Conservation (phyloP, 805 yeast species). For the Yarrowia sp. region DNA sequence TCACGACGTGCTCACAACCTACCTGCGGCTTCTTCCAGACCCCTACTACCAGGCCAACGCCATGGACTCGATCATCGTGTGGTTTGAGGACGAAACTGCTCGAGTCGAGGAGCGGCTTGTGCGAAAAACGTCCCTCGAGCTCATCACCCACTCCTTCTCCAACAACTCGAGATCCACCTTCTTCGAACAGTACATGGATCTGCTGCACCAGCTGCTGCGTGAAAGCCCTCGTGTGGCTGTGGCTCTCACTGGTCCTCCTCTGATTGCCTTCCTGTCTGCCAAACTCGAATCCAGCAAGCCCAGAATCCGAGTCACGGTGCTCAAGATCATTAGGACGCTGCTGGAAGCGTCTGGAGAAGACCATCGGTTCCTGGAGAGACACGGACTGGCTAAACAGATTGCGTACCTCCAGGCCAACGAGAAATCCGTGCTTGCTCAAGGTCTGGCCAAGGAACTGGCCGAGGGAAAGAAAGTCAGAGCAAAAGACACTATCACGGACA, state of each 20-base stretch:
- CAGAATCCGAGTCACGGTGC: slow-evolving; percentile 12
- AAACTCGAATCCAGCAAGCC: slow-evolving; percentile 32
- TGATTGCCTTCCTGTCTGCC: slow-evolving; percentile 14
- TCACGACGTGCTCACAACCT: slow-evolving; percentile 52
- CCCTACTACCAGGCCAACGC: slow-evolving; percentile 67
- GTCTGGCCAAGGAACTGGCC: slow-evolving; percentile 32
- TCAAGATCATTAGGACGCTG: slow-evolving; percentile 21
- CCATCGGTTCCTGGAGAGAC: slow-evolving; percentile 11
- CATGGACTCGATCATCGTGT: slow-evolving; percentile 56
- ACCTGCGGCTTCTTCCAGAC: slow-evolving; percentile 56
- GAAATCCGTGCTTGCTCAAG: slow-evolving; percentile 28
- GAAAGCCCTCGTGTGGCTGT: slow-evolving; percentile 6
- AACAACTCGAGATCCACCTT: slow-evolving; percentile 8
- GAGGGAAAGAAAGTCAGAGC: background rate
- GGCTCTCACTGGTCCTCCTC: slow-evolving; percentile 15
- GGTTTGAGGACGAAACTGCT: slow-evolving; percentile 49
- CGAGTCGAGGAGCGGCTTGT: slow-evolving; percentile 42
- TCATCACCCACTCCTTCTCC: slow-evolving; percentile 26
- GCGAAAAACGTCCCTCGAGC: slow-evolving; percentile 32
- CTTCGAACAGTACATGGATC: slow-evolving; percentile 30
- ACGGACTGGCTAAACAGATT: slow-evolving; percentile 10
- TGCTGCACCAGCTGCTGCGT: slow-evolving; percentile 14
- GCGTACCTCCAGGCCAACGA: slow-evolving; percentile 13
- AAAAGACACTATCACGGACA: slow-evolving; percentile 1
- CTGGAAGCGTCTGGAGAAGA: slow-evolving; percentile 24